A percentile compares a stretch with the other conserved stretches of the same genome.
phyloP scores from a whole-genome alignment of 495 filamentous ascomycete genomes.

The Lophiotrema nucula region DNA sequence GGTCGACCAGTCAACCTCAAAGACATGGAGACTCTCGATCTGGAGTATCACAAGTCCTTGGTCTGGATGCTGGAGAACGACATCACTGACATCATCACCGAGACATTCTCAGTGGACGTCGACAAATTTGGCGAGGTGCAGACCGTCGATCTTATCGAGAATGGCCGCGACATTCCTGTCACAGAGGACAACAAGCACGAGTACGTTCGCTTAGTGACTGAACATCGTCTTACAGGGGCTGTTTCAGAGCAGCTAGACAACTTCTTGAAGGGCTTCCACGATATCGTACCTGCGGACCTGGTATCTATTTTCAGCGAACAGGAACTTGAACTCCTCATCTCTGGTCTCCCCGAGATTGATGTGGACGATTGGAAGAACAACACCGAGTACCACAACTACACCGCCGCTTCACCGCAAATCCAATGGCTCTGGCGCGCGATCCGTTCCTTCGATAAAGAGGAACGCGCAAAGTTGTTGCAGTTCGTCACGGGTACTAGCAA shows the following conservation, averaged over 20 bases:
- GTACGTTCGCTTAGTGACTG: conserved; percentile 90
- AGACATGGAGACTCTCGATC: conserved; percentile 98
- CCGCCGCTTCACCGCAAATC: conserved; percentile 89
- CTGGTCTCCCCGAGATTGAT: conserved; percentile 93
- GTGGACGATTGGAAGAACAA: conserved; percentile 99
- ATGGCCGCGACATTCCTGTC: conserved; percentile 88
- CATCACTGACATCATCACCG: conserved; percentile 98
- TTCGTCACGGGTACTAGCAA: conserved; percentile 99
- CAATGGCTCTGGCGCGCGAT: conserved; percentile 99
- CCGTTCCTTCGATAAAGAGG: conserved; percentile 97
- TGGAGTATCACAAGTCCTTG: conserved; percentile 99
- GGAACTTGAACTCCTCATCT: conserved; percentile 94
- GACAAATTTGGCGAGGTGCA: conserved; percentile 88
- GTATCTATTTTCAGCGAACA: conserved; percentile 99
- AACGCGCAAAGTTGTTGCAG: conserved; percentile 93
- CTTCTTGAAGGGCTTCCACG: conserved; percentile 97
- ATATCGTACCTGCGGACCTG: conserved; percentile 92
- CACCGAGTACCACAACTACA: conserved; percentile 98
- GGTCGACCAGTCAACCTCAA: conserved; percentile 94
- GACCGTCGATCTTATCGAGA: conserved; percentile 79
- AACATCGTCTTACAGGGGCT: conserved; percentile 85
- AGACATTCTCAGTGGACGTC: conserved; percentile 91
- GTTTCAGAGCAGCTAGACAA: conserved; percentile 92
- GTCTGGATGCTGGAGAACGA: conserved; percentile 98
- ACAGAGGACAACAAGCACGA: conserved; percentile 99